Base-by-base conservation (phyloP, 2,329 filamentous ascomycete genomes). In the Trichoderma aggressivum region DNA sequence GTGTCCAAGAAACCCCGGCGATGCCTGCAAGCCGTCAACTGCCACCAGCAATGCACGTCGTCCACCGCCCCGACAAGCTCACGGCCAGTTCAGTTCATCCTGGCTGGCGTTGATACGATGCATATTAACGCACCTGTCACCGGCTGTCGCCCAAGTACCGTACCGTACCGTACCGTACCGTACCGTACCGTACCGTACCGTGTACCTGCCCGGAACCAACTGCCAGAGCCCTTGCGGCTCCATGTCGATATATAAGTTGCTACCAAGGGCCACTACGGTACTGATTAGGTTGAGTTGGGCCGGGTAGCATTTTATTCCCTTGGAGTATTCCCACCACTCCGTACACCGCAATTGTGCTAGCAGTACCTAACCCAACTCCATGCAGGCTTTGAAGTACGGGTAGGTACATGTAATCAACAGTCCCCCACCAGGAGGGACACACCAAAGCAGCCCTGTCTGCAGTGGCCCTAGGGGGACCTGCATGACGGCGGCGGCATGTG, bases 401-500 rank as follows among this genome's bases (percentile, higher is more conserved):
- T n/a, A n/a, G n/a, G n/a, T 53, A 53, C 21, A 53, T 53, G 47
- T 24, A 53, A 24, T 53, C 56, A 34, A 34, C 32, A 66, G 18
- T 58, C 50, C 26, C 30, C 18, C 53, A 43, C 32, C 21, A 10
- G 56, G 16, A 63, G 26, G 26, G 26, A 28, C 26, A 28, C 26
- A 58, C 60, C 56, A n/a, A 32, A 59, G 56, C 56, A 59, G 56
- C 56, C 56, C 56, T 59, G 56, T 59, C 56, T 32, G 47, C 47
- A 62, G 58, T n/a, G 30, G 26, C 53, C 50, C 53, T 21, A 65
- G 68, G 55, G 65, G 61, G 68, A 70, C 68, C 68, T 70, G 68
- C 68, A 70, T 64, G 61, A 60, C 50, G 68, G 68, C 59, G 66
- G 55, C 28, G 36, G 30, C 56, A 59, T 59, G 18, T 24, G 24